phyloP scores from a whole-genome alignment of 768 basidiomycete species.

The Russula foetens region DNA sequence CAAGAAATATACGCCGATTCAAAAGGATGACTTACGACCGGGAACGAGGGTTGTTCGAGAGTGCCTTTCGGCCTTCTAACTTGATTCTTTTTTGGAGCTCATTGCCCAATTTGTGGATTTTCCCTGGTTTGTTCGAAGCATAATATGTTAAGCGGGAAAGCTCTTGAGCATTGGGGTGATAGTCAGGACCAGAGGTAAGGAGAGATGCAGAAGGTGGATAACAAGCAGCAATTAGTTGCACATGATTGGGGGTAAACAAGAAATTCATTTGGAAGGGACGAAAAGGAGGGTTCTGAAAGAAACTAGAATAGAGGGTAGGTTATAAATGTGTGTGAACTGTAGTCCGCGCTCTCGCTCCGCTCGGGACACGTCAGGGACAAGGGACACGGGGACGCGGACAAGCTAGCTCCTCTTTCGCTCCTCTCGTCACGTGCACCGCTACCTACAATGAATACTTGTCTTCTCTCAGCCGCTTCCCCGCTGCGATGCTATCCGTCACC shows the following conservation, averaged over 20 bases:
- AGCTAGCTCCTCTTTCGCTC: not conserved
- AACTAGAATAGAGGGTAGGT: slow-evolving; percentile 3
- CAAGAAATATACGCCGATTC: not conserved
- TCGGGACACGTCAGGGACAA: too few species aligned
- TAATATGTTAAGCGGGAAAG: slow-evolving; percentile 81
- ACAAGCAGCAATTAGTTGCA: slow-evolving; percentile 75
- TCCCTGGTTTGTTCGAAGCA: slow-evolving; percentile 75
- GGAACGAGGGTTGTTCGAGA: slow-evolving; percentile 64
- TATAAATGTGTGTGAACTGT: not conserved
- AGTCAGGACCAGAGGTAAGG: slow-evolving; percentile 66
- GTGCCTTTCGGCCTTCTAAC: slow-evolving; percentile 57
- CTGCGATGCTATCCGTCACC: slow-evolving; percentile 58
- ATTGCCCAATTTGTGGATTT: slow-evolving; percentile 64
- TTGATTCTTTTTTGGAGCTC: slow-evolving; percentile 72
- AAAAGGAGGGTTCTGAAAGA: slow-evolving; percentile 6
- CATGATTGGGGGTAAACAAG: slow-evolving; percentile 75
- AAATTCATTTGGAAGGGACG: slow-evolving; percentile 45
- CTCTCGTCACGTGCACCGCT: slow-evolving; percentile 27
- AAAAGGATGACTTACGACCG: slow-evolving; percentile 55
- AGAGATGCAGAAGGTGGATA: slow-evolving; percentile 76
- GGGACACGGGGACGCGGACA: too few species aligned
- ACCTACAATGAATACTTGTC: slow-evolving; percentile 40
- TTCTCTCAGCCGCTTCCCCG: slow-evolving; percentile 55
- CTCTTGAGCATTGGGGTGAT: slow-evolving; percentile 76
- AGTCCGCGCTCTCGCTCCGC: too few species aligned